Base-by-base conservation (phyloP, 148 eudicot species). In the Amaranthus cruentus region DNA sequence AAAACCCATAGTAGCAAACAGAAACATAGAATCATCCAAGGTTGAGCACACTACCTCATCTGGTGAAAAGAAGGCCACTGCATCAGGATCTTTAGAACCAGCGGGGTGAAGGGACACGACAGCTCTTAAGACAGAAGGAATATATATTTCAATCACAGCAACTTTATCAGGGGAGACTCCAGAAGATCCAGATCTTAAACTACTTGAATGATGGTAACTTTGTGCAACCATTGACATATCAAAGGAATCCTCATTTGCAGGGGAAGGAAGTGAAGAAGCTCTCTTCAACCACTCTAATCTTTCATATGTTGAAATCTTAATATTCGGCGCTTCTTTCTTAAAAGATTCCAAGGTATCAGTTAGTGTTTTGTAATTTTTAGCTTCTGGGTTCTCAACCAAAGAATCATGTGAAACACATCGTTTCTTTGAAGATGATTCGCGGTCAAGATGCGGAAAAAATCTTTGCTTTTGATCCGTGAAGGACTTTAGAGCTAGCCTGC, bases 401-500 rank as follows among this genome's bases (percentile, higher is more conserved):
- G 88, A 75, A 65, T 70, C 63, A 71, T 79, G 78, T 61, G 87
- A 80, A 70, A 72, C 82, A 82, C 87, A 69, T n/a, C 74, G 96
- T 75, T 85, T 95, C 83, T 90, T 91, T 67, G 82, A 74, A 66
- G 82, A 70, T 71, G 89, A 75, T 80, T 81, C 87, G 56, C 60
- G 42, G 61, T 87, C 90, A 71, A 95, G 90, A 76, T 95, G 93
- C 76, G 96, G 96, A 77, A 95, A 95, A 75, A 90, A 90, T 72
- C 97, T 86, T 74, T 82, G 82, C 72, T 89, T 92, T 79, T 95
- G 97, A 79, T 90, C 96, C 4, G 87, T 86, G 73, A 95, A 95
- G 62, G 98, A 91, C 82, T 95, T 91, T 69, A 95, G 87, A 70
- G 98, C 98, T 76, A 95, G 79, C 84, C 98, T 94, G 88, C 63